phyloP scores from a whole-genome alignment of 1,139 yeast genomes.

The Petasospora fabianii region DNA sequence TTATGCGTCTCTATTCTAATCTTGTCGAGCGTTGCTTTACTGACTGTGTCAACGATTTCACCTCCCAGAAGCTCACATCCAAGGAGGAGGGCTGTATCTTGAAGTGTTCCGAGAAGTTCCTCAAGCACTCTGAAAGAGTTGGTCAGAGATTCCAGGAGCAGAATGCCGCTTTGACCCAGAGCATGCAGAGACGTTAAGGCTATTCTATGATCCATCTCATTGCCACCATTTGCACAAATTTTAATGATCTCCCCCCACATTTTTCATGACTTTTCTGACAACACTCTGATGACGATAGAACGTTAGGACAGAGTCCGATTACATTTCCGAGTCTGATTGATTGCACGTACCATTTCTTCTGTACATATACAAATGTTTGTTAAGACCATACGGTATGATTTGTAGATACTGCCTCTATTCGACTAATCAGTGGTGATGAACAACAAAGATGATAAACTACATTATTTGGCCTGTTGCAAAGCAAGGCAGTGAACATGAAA shows the following conservation, averaged over 20 bases:
- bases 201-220: background rate
- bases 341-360: background rate
- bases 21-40: slow-evolving; percentile 95
- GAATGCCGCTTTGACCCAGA: slow-evolving; percentile 56
- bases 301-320: background rate
- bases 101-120: slow-evolving; percentile 95
- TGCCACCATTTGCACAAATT: background rate
- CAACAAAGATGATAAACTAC: no score
- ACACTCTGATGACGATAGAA: background rate
- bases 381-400: no score
- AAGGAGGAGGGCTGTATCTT: slow-evolving; percentile 83
- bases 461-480: no score
- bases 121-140: slow-evolving; percentile 96
- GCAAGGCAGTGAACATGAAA: no score
- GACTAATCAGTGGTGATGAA: no score
- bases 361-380: background rate
- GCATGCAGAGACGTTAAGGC: slow-evolving; percentile 33
- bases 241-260: background rate
- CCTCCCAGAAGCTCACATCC: slow-evolving; percentile 79
- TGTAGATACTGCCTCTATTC: no score
- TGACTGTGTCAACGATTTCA: slow-evolving; percentile 97
- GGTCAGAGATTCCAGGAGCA: slow-evolving; percentile 99
- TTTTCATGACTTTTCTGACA: background rate
- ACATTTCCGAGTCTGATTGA: background rate
- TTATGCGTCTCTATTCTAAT: slow-evolving; percentile 93